Base-by-base conservation (phyloP, 768 basidiomycete genomes). In the Mrakia hoshinonis region DNA sequence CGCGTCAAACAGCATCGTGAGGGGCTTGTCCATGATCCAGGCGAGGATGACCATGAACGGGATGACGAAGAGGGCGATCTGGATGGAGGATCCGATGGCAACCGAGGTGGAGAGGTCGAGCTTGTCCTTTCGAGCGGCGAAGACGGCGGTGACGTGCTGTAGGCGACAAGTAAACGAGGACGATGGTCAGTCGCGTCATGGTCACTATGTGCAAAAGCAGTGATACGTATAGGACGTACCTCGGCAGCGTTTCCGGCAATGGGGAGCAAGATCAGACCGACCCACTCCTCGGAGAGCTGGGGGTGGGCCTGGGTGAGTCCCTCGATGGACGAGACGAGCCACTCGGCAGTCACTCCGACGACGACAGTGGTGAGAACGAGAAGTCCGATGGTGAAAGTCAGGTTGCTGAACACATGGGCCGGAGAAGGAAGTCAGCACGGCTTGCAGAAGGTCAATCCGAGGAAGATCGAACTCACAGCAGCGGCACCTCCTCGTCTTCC, bases 161-260 rank as follows among this genome's bases (percentile, higher is more conserved):
- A 89, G n/a, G 93, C 91, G 26, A 95, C 90, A 31, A 96, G 84
- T 55, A 90, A 90, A 26, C 96, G 81, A 78, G 94, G 92, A 79
- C 81, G 80, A 80, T 94, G 94, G 71, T 91, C 88, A 0, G 92
- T 90, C 9, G 93, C 92, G 0, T 89, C 88, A 34, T 96, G 91
- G 18, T 93, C 92, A 2, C 92, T 96, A 48, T 87, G 88, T 77
- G 94, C 92, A 77, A 96, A 93, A 81, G 77, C 91, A 7, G 91
- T 89, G 77, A 92, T 92, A 24, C 91, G 91, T 18, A 93, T 96
- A 79, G 12, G 29, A 31, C 26, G 3, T 26, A 55, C 54, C 51
- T 61, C 67, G 11, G 72, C 72, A 1, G 72, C 72, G 62, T 73
- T 73, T 12, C 72, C 72, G 49, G 52, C 67, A 24, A 73, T 62